A percentile compares a stretch with the other conserved stretches of the same genome.
These are phyloP conservation scores for Hyphopichia buzzinii DNA, from an alignment of 1,139 yeast genomes.

Conservation along the genomic window DNA sequence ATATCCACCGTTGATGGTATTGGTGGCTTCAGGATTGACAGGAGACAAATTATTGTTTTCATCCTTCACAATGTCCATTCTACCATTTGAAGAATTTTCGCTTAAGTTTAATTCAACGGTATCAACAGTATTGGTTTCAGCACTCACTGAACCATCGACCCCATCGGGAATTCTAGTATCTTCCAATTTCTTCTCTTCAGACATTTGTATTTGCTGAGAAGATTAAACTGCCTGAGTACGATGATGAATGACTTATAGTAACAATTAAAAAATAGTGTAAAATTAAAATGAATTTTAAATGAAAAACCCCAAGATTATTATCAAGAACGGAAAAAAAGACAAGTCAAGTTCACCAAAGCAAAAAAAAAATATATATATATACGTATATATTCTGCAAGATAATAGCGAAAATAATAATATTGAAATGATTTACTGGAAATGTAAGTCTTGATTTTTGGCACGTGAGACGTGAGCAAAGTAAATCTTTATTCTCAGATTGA, in stretches of 20 bases:
- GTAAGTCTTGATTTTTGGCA: too few relatives aligned
- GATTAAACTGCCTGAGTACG: too few relatives aligned
- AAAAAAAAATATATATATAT: not conserved
- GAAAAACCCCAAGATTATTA: not conserved
- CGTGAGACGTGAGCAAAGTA: too few relatives aligned
- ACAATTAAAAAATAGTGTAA: too few relatives aligned
- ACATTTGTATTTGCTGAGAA: not conserved
- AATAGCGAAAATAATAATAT: too few relatives aligned
- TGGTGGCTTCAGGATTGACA: too few relatives aligned
- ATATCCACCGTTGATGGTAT: not conserved
- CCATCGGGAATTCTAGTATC: not conserved
- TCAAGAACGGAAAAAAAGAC: not conserved
- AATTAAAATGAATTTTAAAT: too few relatives aligned
- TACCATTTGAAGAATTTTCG: too few relatives aligned
- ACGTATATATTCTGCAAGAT: too few relatives aligned
- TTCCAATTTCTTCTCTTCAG: not conserved
- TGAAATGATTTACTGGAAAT: too few relatives aligned
- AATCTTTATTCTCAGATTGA: too few relatives aligned
- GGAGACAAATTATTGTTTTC: not conserved
- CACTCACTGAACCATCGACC: not conserved
- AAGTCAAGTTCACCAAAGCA: slow-evolving; percentile 1
- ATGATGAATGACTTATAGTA: too few relatives aligned
- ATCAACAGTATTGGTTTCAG: not conserved
- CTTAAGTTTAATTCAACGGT: not conserved
- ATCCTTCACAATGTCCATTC: not conserved